Evolutionary conservation across 768 basidiomycete genomes (phyloP).

Genomic region (Pisolithus sp.): DNA sequence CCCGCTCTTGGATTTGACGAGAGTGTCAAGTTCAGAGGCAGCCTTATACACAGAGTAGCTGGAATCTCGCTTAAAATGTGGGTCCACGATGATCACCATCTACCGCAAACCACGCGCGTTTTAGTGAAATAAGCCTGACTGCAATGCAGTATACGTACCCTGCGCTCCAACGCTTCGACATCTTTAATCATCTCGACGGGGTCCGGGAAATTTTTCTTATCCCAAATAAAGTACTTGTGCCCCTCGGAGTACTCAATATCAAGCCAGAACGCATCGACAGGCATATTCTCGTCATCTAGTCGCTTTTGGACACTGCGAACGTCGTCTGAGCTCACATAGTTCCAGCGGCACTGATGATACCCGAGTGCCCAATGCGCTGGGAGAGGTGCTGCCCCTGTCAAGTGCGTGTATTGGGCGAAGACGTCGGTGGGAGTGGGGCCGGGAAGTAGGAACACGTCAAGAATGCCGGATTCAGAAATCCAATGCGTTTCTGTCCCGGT

Average conservation of each 20-base stretch:
- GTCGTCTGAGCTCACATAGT: conserved; percentile 88
- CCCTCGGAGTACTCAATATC: conserved; percentile 94
- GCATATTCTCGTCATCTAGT: conserved; percentile 93
- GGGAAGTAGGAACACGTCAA: conserved; percentile 90
- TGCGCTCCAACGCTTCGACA: conserved; percentile 77
- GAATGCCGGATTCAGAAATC: conserved; percentile 95
- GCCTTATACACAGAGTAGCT: conserved; percentile 80
- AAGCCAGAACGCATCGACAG: conserved; percentile 94
- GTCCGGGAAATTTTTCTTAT: conserved; percentile 86
- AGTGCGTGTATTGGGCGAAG: conserved; percentile 75
- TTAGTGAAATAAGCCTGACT: background rate
- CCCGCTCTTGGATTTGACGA: conserved; percentile 78
- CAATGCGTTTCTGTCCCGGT: conserved; percentile 85
- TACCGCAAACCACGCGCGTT: conserved; percentile 22
- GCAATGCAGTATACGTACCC: conserved; percentile 42
- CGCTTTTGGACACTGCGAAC: conserved; percentile 75
- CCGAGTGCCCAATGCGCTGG: conserved; percentile 89
- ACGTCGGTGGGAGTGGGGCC: conserved; percentile 81
- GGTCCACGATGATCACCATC: conserved; percentile 98
- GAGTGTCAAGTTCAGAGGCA: conserved; percentile 73
- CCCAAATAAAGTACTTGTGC: conserved; percentile 98
- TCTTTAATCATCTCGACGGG: conserved; percentile 91
- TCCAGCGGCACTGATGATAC: conserved; percentile 98
- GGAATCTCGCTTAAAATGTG: conserved; percentile 82
- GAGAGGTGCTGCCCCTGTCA: conserved; percentile 84